Evolutionary conservation across 805 yeast species (phyloP).

Genomic region (Hanseniaspora meyeri): DNA sequence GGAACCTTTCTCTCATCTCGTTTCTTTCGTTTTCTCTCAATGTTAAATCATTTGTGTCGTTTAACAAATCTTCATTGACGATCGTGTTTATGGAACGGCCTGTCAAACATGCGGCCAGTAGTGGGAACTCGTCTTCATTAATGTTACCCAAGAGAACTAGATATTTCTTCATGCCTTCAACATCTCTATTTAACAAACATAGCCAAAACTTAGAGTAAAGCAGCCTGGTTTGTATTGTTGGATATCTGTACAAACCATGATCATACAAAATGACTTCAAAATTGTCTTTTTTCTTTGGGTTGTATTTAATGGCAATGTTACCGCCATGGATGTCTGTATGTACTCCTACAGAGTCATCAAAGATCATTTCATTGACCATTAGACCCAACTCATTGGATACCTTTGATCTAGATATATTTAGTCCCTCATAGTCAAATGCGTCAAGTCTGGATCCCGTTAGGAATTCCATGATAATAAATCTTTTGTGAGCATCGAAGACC

Average conservation of each 20-base stretch:
- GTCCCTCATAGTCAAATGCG: slow-evolving; percentile 46
- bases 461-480: slow-evolving; percentile 81
- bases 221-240: slow-evolving; percentile 62
- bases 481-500: slow-evolving; percentile 48
- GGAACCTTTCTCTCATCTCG: slow-evolving; percentile 51
- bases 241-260: slow-evolving; percentile 84
- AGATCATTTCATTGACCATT: slow-evolving; percentile 87
- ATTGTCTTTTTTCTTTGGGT: slow-evolving; percentile 36
- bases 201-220: slow-evolving; percentile 90
- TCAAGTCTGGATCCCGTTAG: slow-evolving; percentile 75
- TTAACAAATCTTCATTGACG: slow-evolving; percentile 43
- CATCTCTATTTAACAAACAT: slow-evolving; percentile 63
- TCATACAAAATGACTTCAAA: slow-evolving; percentile 88
- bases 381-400: slow-evolving; percentile 81
- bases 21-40: slow-evolving; percentile 50
- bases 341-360: slow-evolving; percentile 78
- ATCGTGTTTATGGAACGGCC: slow-evolving; percentile 82
- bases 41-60: slow-evolving; percentile 24
- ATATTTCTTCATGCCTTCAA: slow-evolving; percentile 52
- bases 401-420: slow-evolving; percentile 59
- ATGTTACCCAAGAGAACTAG: slow-evolving; percentile 73
- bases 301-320: slow-evolving; percentile 63
- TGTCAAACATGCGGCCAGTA: slow-evolving; percentile 87
- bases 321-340: slow-evolving; percentile 99
- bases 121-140: slow-evolving; percentile 60